Conservation (phyloP, 768 basidiomycete species). For the Coprinopsis cinerea region DNA sequence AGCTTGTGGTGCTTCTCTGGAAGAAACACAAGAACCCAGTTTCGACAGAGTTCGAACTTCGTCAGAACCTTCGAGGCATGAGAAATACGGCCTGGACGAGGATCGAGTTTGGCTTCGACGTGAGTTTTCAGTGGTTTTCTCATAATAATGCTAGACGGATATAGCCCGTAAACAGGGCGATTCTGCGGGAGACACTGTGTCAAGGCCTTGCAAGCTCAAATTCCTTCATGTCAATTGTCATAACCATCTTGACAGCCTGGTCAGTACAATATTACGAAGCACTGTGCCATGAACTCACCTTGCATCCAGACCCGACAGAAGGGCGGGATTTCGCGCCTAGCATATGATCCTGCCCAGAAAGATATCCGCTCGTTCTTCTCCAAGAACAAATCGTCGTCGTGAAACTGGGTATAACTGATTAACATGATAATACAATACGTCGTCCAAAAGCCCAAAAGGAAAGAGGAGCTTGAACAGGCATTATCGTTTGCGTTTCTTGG, state of each 20-base stretch:
- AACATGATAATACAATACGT: slow-evolving; percentile 8
- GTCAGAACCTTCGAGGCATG: slow-evolving; percentile 41
- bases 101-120: slow-evolving; percentile 37
- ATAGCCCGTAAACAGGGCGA: not conserved
- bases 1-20: slow-evolving; percentile 49
- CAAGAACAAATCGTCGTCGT: slow-evolving; percentile 3
- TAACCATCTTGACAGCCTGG: slow-evolving; percentile 52
- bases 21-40: slow-evolving; percentile 27
- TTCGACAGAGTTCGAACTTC: slow-evolving; percentile 13
- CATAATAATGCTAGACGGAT: not conserved
- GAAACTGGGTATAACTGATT: slow-evolving; percentile 6
- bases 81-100: slow-evolving; percentile 69
- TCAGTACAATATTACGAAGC: slow-evolving; percentile 27
- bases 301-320: slow-evolving; percentile 47
- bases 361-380: slow-evolving; percentile 48
- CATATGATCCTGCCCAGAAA: slow-evolving; percentile 69
- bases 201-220: slow-evolving; percentile 28
- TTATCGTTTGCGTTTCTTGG: slow-evolving; percentile 45
- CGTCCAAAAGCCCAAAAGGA: not conserved
- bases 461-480: not conserved
- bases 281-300: not conserved
- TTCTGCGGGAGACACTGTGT: not conserved
- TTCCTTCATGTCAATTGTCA: slow-evolving; percentile 50
- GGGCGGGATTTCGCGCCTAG: slow-evolving; percentile 67
- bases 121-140: slow-evolving; percentile 16